These are phyloP conservation scores for Lentinula raphanica DNA, from an alignment of 768 basidiomycete genomes.

Conservation along the genomic window DNA sequence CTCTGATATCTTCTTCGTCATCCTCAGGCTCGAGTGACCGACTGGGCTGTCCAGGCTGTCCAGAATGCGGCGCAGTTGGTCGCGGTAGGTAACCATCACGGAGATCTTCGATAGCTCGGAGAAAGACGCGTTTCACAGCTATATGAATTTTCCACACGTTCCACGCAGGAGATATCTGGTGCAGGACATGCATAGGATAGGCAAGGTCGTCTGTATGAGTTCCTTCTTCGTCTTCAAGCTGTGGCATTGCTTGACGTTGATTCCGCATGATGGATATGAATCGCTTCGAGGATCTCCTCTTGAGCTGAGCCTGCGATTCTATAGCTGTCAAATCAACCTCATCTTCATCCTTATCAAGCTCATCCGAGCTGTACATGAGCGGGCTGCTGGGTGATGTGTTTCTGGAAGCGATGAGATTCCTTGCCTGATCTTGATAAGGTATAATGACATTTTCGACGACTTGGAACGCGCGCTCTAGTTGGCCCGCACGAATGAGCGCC, in stretches of 20 bases:
- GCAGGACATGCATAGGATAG: constrained; percentile 55
- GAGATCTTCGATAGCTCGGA: constrained; percentile 42
- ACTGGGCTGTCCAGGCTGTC: constrained; percentile 12
- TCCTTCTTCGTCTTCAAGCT: constrained; percentile 11
- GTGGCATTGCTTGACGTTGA: constrained; percentile 8
- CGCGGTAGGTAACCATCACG: constrained; percentile 44
- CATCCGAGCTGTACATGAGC: constrained; percentile 24
- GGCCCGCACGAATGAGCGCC: constrained; percentile 73
- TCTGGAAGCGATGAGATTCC: constrained; percentile 18
- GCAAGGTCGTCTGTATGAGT: constrained; percentile 39
- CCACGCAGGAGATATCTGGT: constrained; percentile 61
- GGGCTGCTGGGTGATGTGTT: constrained; percentile 33
- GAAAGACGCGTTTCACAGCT: constrained; percentile 42
- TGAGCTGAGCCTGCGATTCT: neutral
- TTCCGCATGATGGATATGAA: constrained; percentile 6
- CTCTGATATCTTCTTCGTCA: constrained; percentile 16
- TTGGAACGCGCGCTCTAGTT: constrained; percentile 79
- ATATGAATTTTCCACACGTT: constrained; percentile 62
- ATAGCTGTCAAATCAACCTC: neutral
- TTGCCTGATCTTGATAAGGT: constrained; percentile 39
- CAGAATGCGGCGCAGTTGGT: constrained; percentile 29
- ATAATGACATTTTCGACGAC: constrained; percentile 75
- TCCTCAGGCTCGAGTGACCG: constrained; percentile 20
- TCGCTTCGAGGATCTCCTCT: constrained; percentile 4
- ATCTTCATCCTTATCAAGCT: neutral